Evolutionary conservation across 352 stramenopile species (phyloP).

Genomic region (Elongisporangium undulatum): DNA sequence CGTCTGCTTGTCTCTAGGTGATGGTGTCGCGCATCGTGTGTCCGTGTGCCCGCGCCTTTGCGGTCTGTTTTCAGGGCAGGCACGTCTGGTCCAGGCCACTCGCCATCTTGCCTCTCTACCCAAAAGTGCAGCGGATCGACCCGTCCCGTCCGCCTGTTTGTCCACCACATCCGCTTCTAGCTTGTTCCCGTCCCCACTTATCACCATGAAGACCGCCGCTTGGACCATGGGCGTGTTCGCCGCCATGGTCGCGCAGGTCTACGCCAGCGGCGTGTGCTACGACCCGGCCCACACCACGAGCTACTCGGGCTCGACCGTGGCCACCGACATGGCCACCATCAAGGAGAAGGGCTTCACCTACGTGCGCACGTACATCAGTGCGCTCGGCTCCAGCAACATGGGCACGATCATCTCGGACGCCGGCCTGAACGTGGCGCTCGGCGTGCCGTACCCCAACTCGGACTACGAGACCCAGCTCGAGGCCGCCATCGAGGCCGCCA

Average conservation of each 20-base stretch:
- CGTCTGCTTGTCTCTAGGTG: background rate
- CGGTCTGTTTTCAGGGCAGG: background rate
- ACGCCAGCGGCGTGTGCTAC: slow-evolving; percentile 68
- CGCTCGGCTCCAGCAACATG: slow-evolving; percentile 48
- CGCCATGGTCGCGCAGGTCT: slow-evolving; percentile 15
- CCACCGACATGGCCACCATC: slow-evolving; percentile 45
- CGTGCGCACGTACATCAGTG: slow-evolving; percentile 68
- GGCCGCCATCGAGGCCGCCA: slow-evolving; percentile 33
- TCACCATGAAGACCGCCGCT: background rate
- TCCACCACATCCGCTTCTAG: background rate
- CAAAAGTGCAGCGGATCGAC: background rate
- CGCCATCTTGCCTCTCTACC: background rate
- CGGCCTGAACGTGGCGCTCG: slow-evolving; percentile 40
- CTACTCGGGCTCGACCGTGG: slow-evolving; percentile 30
- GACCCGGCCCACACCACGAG: slow-evolving; percentile 46
- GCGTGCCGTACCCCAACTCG: slow-evolving; percentile 41
- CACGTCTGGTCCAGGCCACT: background rate
- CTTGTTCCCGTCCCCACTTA: background rate
- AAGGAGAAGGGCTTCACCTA: slow-evolving; percentile 44
- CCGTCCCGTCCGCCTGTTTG: background rate
- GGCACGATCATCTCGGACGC: slow-evolving; percentile 39
- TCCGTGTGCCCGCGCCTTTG: background rate
- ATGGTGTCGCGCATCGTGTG: background rate
- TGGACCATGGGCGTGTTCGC: background rate
- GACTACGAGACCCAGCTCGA: slow-evolving; percentile 40